Conservation (phyloP, 1,139 yeast genomes). For the Blastobotrys ciferrii region DNA sequence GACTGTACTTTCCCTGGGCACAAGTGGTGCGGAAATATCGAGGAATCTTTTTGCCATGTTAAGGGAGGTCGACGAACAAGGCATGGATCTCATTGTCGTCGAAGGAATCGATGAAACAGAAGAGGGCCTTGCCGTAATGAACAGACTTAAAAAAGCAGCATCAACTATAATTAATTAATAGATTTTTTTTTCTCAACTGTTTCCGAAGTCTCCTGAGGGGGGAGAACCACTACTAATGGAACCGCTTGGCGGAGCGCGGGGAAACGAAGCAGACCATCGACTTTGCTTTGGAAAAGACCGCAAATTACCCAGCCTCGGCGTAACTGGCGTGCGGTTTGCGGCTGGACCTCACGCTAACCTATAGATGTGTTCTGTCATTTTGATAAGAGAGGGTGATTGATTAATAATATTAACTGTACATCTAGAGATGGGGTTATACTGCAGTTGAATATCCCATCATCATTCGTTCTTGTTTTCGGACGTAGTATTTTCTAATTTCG, state of each 20-base stretch:
- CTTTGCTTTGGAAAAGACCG: too few relatives aligned
- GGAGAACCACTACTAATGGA: too few relatives aligned
- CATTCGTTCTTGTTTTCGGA: conserved; percentile 25
- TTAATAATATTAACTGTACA: neutral
- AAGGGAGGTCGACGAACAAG: conserved; percentile 62
- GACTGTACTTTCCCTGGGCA: conserved; percentile 53
- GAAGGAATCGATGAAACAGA: conserved; percentile 68
- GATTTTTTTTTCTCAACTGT: neutral
- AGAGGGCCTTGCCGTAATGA: conserved; percentile 94
- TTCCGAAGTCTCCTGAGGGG: too few relatives aligned
- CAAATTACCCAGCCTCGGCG: too few relatives aligned
- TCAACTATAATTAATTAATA: conserved; percentile 35
- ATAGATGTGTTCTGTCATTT: too few relatives aligned
- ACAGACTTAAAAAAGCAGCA: conserved; percentile 85
- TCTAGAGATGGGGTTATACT: conserved; percentile 8
- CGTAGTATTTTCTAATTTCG: conserved; percentile 64
- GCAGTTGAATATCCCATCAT: conserved; percentile 22
- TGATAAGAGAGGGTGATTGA: neutral
- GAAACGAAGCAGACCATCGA: too few relatives aligned
- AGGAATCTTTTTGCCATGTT: conserved; percentile 67
- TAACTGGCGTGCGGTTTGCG: too few relatives aligned
- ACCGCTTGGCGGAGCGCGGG: too few relatives aligned
- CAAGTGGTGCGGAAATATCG: conserved; percentile 61
- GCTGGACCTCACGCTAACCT: too few relatives aligned
- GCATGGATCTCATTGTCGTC: conserved; percentile 64